These are phyloP conservation scores for Fusarium clavum DNA, from an alignment of 2,329 filamentous ascomycete species.

Conservation along the genomic window DNA sequence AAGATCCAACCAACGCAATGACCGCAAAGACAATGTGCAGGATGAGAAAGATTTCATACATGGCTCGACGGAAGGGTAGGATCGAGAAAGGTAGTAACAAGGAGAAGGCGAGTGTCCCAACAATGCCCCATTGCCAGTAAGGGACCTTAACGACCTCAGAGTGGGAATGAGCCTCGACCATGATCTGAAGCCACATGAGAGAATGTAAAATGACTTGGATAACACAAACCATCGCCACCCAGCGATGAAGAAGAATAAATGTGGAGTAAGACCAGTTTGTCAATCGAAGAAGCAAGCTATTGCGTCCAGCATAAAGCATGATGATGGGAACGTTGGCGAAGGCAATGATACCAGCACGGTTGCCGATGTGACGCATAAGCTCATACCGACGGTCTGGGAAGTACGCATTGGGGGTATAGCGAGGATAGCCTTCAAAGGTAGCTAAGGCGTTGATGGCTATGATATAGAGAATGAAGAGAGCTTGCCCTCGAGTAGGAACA, in stretches of 20 bases:
- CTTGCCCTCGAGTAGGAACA: conserved; percentile 57
- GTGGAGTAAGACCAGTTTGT: conserved; percentile 64
- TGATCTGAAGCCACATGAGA: conserved; percentile 54
- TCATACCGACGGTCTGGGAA: conserved; percentile 41
- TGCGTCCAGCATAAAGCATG: conserved; percentile 59
- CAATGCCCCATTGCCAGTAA: conserved; percentile 60
- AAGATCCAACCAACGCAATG: conserved; percentile 56
- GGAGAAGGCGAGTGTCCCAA: conserved; percentile 52
- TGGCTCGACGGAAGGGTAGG: conserved; percentile 51
- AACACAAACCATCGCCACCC: conserved; percentile 59
- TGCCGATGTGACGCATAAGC: conserved; percentile 52
- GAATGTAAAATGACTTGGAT: conserved; percentile 61
- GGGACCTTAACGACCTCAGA: conserved; percentile 41
- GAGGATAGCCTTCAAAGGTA: conserved; percentile 46
- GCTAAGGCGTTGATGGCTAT: conserved; percentile 54
- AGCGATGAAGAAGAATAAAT: conserved; percentile 61
- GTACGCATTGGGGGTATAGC: conserved; percentile 46
- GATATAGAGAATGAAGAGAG: conserved; percentile 57
- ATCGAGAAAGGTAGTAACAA: conserved; percentile 50
- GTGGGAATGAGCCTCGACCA: conserved; percentile 47
- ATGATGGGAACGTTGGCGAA: conserved; percentile 57
- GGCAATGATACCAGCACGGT: conserved; percentile 56
- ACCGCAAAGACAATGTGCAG: conserved; percentile 57
- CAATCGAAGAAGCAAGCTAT: conserved; percentile 61
- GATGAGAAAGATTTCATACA: conserved; percentile 59